Evolutionary conservation across 2,329 filamentous ascomycete species (phyloP).

Genomic region (Fusarium acutatum): DNA sequence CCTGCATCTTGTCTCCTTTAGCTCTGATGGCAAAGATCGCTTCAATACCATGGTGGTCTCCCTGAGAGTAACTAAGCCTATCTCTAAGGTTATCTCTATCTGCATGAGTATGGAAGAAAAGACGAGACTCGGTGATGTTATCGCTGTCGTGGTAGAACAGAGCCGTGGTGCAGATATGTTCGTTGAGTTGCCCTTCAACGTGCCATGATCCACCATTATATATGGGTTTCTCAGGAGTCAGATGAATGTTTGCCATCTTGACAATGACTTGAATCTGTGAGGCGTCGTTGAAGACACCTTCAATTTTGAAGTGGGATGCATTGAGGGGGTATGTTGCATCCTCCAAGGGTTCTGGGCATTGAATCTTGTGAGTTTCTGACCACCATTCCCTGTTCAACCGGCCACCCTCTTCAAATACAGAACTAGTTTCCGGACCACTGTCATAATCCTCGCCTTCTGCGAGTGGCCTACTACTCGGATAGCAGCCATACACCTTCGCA

Average conservation of each 20-base stretch:
- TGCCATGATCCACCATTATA: constrained; percentile 65
- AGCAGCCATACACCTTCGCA: neutral
- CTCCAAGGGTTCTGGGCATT: neutral
- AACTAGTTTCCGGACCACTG: neutral
- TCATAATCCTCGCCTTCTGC: neutral
- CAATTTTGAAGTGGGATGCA: constrained; percentile 31
- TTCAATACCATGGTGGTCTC: constrained; percentile 45
- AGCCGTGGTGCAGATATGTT: constrained; percentile 70
- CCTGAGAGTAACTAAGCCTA: constrained; percentile 43
- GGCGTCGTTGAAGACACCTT: constrained; percentile 40
- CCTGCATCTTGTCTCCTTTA: constrained; percentile 37
- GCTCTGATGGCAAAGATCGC: constrained; percentile 47
- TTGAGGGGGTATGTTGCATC: constrained; percentile 11
- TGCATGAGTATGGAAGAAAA: constrained; percentile 59
- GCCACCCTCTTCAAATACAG: neutral
- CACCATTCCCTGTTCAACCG: neutral
- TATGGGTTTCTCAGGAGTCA: constrained; percentile 65
- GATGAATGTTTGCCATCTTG: constrained; percentile 68
- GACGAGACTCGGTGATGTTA: constrained; percentile 63
- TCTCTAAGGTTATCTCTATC: constrained; percentile 41
- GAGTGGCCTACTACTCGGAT: neutral
- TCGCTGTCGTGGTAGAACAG: constrained; percentile 69
- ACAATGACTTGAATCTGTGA: constrained; percentile 66
- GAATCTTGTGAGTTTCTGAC: constrained; percentile 4
- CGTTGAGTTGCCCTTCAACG: constrained; percentile 65